These are phyloP conservation scores for Ceratobasidium sp. DNA, from an alignment of 1,284 basidiomycete genomes.

Conservation along the genomic window DNA sequence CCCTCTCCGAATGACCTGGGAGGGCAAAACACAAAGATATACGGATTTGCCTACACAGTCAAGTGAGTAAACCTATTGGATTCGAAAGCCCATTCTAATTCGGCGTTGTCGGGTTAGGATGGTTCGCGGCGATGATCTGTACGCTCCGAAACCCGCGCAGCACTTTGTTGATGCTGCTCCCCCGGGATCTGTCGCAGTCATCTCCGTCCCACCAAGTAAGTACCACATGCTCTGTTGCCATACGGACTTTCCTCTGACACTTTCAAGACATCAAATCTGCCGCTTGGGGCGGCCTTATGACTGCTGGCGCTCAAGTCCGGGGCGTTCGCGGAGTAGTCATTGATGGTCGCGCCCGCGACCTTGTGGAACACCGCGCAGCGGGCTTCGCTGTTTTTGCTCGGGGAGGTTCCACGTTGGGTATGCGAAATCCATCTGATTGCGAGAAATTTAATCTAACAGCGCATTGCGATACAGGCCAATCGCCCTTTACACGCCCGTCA, in stretches of 20 bases:
- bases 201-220: slow-evolving; percentile 80
- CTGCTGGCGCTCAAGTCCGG: slow-evolving; percentile 79
- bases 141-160: slow-evolving; percentile 73
- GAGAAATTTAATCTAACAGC: neutral
- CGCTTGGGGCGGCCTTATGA: slow-evolving; percentile 94
- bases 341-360: slow-evolving; percentile 82
- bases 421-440: neutral
- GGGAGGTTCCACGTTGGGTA: slow-evolving; percentile 84
- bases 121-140: slow-evolving; percentile 72
- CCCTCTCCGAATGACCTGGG: slow-evolving; percentile 60
- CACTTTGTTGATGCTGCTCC: slow-evolving; percentile 91
- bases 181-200: slow-evolving; percentile 76
- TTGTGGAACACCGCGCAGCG: slow-evolving; percentile 77
- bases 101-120: slow-evolving; percentile 60
- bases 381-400: slow-evolving; percentile 84
- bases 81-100: slow-evolving; percentile 35
- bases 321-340: slow-evolving; percentile 81
- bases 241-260: neutral
- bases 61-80: slow-evolving; percentile 55
- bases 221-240: slow-evolving; percentile 36
- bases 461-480: slow-evolving; percentile 62
- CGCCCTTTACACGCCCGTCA: slow-evolving; percentile 86
- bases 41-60: slow-evolving; percentile 92
- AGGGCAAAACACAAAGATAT: slow-evolving; percentile 57
- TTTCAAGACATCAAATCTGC: slow-evolving; percentile 79